Base-by-base conservation (phyloP, 2,329 filamentous ascomycete species). In the Xylaria digitata region DNA sequence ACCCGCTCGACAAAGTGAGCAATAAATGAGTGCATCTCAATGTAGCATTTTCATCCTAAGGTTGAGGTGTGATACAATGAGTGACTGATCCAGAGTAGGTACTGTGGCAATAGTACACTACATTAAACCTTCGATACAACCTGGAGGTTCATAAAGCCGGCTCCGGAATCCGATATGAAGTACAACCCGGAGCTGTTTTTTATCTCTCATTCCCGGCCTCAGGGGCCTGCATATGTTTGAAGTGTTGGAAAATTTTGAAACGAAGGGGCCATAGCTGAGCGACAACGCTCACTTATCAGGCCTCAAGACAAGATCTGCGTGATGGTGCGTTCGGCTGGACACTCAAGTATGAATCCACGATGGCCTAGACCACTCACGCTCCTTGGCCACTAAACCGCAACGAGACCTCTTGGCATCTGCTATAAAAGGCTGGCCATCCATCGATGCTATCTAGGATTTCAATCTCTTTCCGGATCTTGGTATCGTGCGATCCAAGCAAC, bases 371-470 rank as follows among this genome's bases (percentile, higher is more conserved):
- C 66, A 40, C 17, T 52, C 58, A 62, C 23, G 52, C 57, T 59
- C 42, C 63, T 48, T 63, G 58, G 58, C 63, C 63, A 21, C 63
- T 65, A 68, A 63, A 34, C 66, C 54, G 32, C 40, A 58, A 58
- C n/a, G 8, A 67, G 61, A 55, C 34, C 19, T 30, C 30, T 23
- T 23, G 7, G 32, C 56, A 43, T 42, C 37, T 45, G 37, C 42
- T 68, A 68, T 68, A 66, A 62, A 68, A 60, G n/a, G 57, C 37
- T 46, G 34, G 46, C 60, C 65, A 45, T 61, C 61, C 65, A 65
- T 58, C 49, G 21, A 57, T 23, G 21, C 58, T 60, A 58, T 52
- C 63, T 43, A 48, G 26, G 15, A 34, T 45, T 9, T 13, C 45
- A 63, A 34, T 32, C 26, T 61, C 48, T 61, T 65, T 42, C 17